Percentiles rank a stretch among this genome's conserved stretches.
These are phyloP conservation scores for Russula ochroleuca DNA, from an alignment of 768 basidiomycete genomes.

Conservation along the genomic window DNA sequence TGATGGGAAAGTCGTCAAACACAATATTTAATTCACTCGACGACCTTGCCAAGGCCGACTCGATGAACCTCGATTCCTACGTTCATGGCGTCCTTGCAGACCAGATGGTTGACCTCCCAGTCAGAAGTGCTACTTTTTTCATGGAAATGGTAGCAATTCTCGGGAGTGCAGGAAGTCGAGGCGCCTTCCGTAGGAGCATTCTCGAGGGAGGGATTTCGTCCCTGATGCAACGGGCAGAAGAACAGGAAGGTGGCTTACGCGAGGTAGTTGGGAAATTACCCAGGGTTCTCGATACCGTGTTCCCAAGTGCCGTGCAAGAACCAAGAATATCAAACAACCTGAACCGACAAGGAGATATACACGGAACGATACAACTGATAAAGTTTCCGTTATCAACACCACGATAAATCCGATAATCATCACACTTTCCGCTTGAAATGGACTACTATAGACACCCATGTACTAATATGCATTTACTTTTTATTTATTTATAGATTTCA, in stretches of 20 bases:
- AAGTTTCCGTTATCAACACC: not conserved
- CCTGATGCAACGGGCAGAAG: not conserved
- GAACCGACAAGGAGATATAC: not conserved
- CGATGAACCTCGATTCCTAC: constrained; percentile 13
- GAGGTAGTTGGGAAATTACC: constrained; percentile 20
- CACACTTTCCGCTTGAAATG: not conserved
- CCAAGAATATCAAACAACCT: not conserved
- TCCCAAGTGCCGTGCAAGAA: not conserved
- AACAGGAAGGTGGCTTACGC: constrained; percentile 30
- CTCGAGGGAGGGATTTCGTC: not conserved
- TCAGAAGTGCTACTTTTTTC: not conserved
- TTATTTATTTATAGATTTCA: not conserved
- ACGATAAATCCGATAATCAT: not conserved
- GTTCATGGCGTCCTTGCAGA: constrained; percentile 7
- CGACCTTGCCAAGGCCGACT: not conserved
- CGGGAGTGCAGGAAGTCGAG: not conserved
- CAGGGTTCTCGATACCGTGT: not conserved
- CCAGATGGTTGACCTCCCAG: not conserved
- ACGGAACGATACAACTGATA: not conserved
- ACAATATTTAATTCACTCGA: constrained; percentile 4
- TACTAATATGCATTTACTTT: not conserved
- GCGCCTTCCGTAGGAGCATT: not conserved
- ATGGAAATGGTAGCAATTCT: constrained; percentile 10
- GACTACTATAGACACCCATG: not conserved
- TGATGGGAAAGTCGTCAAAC: constrained; percentile 3